A percentile compares a stretch with the other conserved stretches of the same genome.
phyloP scores from a whole-genome alignment of 2,329 filamentous ascomycete genomes.

The Ophiostoma ulmi region DNA sequence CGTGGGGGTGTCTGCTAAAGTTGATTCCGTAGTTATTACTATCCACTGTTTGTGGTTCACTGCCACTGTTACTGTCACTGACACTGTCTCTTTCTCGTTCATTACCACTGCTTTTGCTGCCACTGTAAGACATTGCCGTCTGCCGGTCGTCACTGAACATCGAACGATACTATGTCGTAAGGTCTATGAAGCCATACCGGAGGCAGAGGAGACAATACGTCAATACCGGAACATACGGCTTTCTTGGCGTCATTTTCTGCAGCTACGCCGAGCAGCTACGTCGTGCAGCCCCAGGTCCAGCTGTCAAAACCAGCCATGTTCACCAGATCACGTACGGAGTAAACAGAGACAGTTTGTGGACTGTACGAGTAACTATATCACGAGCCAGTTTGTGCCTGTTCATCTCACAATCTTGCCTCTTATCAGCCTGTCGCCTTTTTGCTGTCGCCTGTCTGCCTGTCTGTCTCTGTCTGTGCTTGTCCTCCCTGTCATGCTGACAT shows the following conservation, averaged over 20 bases:
- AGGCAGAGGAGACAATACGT: not conserved
- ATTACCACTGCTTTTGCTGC: too few relatives aligned
- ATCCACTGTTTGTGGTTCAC: not conserved
- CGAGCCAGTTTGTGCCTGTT: not conserved
- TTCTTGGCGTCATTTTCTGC: not conserved
- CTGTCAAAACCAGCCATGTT: not conserved
- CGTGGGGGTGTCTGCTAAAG: not conserved
- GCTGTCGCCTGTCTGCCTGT: not conserved
- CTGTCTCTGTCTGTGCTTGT: conserved; percentile 5
- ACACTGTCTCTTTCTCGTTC: too few relatives aligned
- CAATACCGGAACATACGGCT: not conserved
- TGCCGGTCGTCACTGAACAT: not conserved
- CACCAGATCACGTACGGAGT: not conserved
- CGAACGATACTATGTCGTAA: not conserved
- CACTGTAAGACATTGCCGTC: not conserved
- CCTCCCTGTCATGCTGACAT: conserved; percentile 6
- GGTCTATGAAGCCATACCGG: not conserved
- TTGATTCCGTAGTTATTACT: not conserved
- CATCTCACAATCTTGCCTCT: not conserved
- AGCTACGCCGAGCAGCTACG: not conserved
- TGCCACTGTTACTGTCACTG: not conserved
- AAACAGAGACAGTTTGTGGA: not conserved
- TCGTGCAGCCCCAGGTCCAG: too few relatives aligned
- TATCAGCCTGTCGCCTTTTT: not conserved
- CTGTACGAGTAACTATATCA: not conserved